A percentile compares a stretch with the other conserved stretches of the same genome.
These are phyloP conservation scores for Camellia granthamiana DNA, from an alignment of 148 eudicot species.

Conservation along the genomic window DNA sequence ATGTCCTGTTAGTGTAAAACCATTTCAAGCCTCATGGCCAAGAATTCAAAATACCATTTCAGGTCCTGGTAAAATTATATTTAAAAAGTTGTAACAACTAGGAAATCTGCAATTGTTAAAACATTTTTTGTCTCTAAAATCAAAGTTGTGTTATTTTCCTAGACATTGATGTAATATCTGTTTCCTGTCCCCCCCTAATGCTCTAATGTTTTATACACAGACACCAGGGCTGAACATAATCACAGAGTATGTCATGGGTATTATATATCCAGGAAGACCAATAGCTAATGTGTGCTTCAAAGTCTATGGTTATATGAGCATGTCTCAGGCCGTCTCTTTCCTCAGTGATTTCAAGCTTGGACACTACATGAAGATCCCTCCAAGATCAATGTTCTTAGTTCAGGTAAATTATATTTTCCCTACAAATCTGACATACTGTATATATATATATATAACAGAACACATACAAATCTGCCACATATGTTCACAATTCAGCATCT, in stretches of 20 bases:
- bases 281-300: conserved; percentile 99
- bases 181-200: conserved; percentile 1
- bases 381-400: conserved; percentile 97
- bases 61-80: background rate
- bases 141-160: background rate
- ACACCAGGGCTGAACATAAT: conserved; percentile 95
- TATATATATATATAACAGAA: too few species aligned
- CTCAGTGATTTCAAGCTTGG: conserved; percentile 97
- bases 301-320: conserved; percentile 92
- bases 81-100: background rate
- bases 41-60: background rate
- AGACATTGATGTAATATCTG: background rate
- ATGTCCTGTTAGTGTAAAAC: background rate
- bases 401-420: conserved; percentile 47
- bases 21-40: background rate
- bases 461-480: too few species aligned
- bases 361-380: conserved; percentile 99
- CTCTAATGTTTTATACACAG: conserved; percentile 43
- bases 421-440: background rate
- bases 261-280: conserved; percentile 89
- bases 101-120: background rate
- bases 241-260: conserved; percentile 91
- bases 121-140: background rate
- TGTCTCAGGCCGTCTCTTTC: conserved; percentile 97
- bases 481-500: too few species aligned